Evolutionary conservation across 202 grass and related monocot genomes (phyloP), one percentile per base, ranked within the genome.

Genomic region (Panicum virgatum): DNA sequence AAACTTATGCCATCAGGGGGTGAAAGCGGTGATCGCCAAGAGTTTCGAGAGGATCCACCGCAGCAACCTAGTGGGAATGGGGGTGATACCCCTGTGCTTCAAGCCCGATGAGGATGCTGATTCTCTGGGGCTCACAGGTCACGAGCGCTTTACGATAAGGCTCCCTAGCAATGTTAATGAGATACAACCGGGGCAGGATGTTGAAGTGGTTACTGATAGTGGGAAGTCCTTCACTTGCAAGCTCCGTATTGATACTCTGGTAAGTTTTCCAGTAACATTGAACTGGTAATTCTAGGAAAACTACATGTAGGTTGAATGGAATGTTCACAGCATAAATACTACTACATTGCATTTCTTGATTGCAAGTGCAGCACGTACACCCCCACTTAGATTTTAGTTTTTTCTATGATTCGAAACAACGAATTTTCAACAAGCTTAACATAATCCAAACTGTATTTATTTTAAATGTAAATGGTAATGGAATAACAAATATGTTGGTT

Each of bases 1-100:
- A 34, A 77, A 50, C n/a, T 22, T 62, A 32, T 73, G 47, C 72
- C 83, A 63, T 67, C 89, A 98, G 95, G 95, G 95, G 76, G 90
- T 98, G n/a, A 98, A 93, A 92, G 92, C 95, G 4, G 95, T 94
- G 61, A 93, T 94, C 42, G 88, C 95, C 16, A 94, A 98, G 92
- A 93, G 95, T 56, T 98, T 98, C 1, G 95, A 98, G 88, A 92
- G 86, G 64, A 98, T 98, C 59, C 95, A 98, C 62, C 85, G 95
- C 61, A 98, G 95, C 81, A 98, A 94, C 79, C 86, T 98, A 72
- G 95, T 94, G 26, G 95, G 95, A 19, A 98, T 98, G 92, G 92
- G 95, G 59, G 92, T 98, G 8, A 80, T 98, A 30, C 95, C 95
- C 0, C 73, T 98, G 3, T 94, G 95, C 78, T 98, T 91, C 72